These are phyloP conservation scores for Coemansia sp. DNA, from an alignment of 192 early-diverging fungal species.

Conservation along the genomic window DNA sequence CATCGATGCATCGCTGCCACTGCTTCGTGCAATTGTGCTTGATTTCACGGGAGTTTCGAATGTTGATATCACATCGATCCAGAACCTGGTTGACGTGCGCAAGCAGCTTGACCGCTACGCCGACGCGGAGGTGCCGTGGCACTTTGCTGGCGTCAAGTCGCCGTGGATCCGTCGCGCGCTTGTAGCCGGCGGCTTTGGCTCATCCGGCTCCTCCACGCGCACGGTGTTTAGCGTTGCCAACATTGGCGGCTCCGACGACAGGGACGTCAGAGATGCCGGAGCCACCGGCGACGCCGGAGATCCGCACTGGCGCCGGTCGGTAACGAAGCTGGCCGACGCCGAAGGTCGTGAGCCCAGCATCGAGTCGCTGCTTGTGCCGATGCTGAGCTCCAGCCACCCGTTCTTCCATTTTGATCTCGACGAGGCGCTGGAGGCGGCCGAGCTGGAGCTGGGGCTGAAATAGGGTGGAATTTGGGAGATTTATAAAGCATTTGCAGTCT, in stretches of 20 bases:
- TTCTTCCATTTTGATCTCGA: conserved; percentile 54
- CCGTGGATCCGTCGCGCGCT: conserved; percentile 44
- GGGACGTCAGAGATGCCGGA: neutral
- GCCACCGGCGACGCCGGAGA: too few species aligned
- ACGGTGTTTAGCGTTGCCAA: conserved; percentile 50
- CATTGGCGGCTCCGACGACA: conserved; percentile 26
- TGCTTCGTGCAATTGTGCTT: conserved; percentile 72
- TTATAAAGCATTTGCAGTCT: too few species aligned
- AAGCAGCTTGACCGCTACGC: conserved; percentile 60
- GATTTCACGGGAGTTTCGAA: conserved; percentile 79
- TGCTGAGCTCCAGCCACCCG: conserved; percentile 43
- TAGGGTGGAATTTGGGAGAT: neutral
- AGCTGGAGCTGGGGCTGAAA: conserved; percentile 41
- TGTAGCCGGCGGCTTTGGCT: conserved; percentile 50
- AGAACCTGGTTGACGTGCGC: conserved; percentile 69
- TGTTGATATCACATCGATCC: conserved; percentile 79
- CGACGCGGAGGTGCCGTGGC: conserved; percentile 52
- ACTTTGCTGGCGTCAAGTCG: conserved; percentile 57
- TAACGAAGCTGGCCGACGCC: neutral
- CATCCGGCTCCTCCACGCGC: conserved; percentile 17
- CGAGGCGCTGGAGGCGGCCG: conserved; percentile 46
- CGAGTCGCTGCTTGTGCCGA: conserved; percentile 32
- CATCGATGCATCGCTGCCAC: conserved; percentile 48
- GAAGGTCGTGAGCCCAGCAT: conserved; percentile 16
- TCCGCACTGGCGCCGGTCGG: too few species aligned